Conservation (phyloP, 805 yeast genomes). For the Hanseniaspora lachancei region DNA sequence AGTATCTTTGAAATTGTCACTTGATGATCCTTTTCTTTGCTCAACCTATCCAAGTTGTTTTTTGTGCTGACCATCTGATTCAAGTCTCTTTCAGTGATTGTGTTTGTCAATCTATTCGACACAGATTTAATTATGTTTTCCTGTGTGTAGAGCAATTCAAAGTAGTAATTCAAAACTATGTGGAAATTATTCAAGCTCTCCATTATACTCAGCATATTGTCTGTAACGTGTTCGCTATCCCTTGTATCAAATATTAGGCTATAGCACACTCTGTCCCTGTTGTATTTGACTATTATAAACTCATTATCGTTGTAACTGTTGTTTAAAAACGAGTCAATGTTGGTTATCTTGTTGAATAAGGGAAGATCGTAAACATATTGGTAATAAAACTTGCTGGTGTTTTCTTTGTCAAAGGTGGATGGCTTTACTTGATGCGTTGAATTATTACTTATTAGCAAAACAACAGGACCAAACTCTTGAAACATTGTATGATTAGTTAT, state of each 20-base stretch:
- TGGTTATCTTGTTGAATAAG: background rate
- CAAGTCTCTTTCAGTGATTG: conserved; percentile 6
- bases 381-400: background rate
- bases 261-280: background rate
- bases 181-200: background rate
- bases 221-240: background rate
- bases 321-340: background rate
- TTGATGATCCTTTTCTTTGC: conserved; percentile 6
- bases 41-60: background rate
- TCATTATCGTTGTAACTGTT: background rate
- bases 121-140: conserved; percentile 9
- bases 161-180: conserved; percentile 2
- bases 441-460: background rate
- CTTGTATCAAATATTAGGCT: background rate
- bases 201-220: background rate
- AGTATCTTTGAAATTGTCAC: conserved; percentile 4
- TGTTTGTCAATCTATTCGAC: conserved; percentile 2
- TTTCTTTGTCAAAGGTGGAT: background rate
- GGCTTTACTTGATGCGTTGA: background rate
- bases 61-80: conserved; percentile 1
- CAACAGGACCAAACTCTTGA: conserved; percentile 5
- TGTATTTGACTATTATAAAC: background rate
- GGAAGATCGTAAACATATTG: conserved; percentile 5
- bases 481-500: background rate
- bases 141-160: conserved; percentile 10